Evolutionary conservation across 352 stramenopile genomes (phyloP).

Genomic region (Phytophthora vignae): DNA sequence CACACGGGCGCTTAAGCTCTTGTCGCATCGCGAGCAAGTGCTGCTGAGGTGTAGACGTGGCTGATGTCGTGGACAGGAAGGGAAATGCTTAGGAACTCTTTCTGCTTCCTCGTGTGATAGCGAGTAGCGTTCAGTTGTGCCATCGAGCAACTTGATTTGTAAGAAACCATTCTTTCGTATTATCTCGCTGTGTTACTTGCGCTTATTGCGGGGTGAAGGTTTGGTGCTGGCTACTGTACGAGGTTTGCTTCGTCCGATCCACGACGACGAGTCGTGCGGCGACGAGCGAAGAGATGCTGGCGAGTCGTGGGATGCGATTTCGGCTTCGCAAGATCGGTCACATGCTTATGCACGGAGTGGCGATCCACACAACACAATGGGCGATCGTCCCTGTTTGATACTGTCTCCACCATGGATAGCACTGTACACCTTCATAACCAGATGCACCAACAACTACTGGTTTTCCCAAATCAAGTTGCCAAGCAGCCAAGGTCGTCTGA

Average conservation of each 20-base stretch:
- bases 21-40: slow-evolving; percentile 27
- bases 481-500: background rate
- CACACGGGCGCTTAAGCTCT: slow-evolving; percentile 45
- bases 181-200: background rate
- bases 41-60: slow-evolving; percentile 33
- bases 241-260: background rate
- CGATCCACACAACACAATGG: background rate
- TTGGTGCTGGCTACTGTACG: background rate
- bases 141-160: slow-evolving; percentile 32
- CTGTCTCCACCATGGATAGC: background rate
- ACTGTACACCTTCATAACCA: background rate
- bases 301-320: background rate
- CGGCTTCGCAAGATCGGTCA: background rate
- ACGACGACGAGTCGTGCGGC: too few species aligned
- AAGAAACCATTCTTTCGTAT: slow-evolving; percentile 31
- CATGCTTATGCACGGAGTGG: background rate
- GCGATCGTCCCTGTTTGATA: background rate
- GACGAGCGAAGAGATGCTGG: background rate
- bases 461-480: background rate
- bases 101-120: slow-evolving; percentile 8
- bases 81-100: background rate
- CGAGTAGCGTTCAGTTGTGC: slow-evolving; percentile 30
- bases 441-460: too few species aligned
- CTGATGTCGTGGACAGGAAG: slow-evolving; percentile 15
- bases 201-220: background rate